Evolutionary conservation across 805 yeast species (phyloP).

Genomic region (Candida manassasensis): DNA sequence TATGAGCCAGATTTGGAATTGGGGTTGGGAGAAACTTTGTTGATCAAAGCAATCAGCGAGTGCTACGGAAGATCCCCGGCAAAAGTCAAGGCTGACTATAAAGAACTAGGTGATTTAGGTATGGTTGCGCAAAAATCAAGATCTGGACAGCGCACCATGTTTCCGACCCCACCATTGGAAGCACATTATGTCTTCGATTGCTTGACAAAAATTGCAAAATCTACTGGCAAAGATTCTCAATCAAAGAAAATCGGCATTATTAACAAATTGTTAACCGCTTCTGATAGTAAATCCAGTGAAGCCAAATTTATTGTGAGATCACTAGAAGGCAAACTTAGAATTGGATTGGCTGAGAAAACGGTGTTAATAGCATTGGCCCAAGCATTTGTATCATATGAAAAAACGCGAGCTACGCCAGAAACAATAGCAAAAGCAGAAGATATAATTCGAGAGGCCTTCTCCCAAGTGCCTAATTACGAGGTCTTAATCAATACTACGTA

Average conservation of each 20-base stretch:
- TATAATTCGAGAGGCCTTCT: slow-evolving; percentile 75
- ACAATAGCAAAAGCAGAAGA: slow-evolving; percentile 65
- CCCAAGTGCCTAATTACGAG: slow-evolving; percentile 88
- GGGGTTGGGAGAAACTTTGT: slow-evolving; percentile 86
- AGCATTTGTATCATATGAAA: slow-evolving; percentile 67
- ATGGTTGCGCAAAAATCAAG: slow-evolving; percentile 81
- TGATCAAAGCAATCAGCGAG: slow-evolving; percentile 84
- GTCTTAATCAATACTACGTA: slow-evolving; percentile 63
- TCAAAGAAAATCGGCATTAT: slow-evolving; percentile 70
- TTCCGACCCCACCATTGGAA: slow-evolving; percentile 79
- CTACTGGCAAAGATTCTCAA: slow-evolving; percentile 81
- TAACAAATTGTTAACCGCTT: slow-evolving; percentile 78
- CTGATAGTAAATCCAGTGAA: slow-evolving; percentile 63
- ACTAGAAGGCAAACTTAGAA: slow-evolving; percentile 86
- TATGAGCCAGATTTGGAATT: slow-evolving; percentile 86
- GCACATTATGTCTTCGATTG: slow-evolving; percentile 69
- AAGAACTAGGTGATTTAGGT: slow-evolving; percentile 85
- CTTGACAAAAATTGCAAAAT: slow-evolving; percentile 69
- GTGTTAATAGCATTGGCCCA: slow-evolving; percentile 81
- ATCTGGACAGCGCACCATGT: slow-evolving; percentile 86
- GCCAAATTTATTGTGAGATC: slow-evolving; percentile 89
- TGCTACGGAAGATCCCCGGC: slow-evolving; percentile 77
- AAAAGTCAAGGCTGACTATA: slow-evolving; percentile 70
- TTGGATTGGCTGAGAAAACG: slow-evolving; percentile 91
- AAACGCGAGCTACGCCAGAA: slow-evolving; percentile 32